These are phyloP conservation scores for Alternaria triticimaculans DNA, from an alignment of 2,329 filamentous ascomycete species.

Conservation along the genomic window DNA sequence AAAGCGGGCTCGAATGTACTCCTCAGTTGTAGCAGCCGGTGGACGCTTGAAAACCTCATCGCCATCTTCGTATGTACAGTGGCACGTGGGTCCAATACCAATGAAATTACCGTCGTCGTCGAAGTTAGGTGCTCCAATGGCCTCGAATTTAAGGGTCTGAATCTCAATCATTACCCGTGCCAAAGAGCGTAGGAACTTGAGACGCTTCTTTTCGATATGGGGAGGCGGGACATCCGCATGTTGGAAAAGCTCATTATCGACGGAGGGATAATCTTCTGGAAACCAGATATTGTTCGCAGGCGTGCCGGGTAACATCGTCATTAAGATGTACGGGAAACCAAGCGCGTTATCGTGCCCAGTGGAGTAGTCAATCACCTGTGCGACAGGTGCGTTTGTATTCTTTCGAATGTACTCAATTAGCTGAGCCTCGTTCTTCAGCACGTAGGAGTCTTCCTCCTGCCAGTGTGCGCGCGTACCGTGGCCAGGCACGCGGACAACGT, in stretches of 20 bases:
- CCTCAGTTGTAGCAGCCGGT: not conserved
- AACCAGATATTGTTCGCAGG: constrained; percentile 12
- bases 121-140: not conserved
- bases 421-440: constrained; percentile 4
- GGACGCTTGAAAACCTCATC: not conserved
- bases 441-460: constrained; percentile 8
- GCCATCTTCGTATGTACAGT: not conserved
- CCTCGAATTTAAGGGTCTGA: not conserved
- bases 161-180: not conserved
- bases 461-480: constrained; percentile 13
- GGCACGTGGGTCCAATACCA: not conserved
- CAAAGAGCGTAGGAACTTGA: not conserved
- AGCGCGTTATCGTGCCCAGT: constrained; percentile 17
- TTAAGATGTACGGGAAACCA: constrained; percentile 24
- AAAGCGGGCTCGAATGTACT: not conserved
- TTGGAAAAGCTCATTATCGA: constrained; percentile 12
- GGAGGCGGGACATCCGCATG: not conserved
- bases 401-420: constrained; percentile 15
- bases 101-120: not conserved
- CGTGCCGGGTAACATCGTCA: constrained; percentile 14
- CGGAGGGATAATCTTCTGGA: not conserved
- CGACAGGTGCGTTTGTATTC: constrained; percentile 18
- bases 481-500: constrained; percentile 10
- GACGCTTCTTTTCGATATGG: constrained; percentile 1
- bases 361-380: constrained; percentile 19